Evolutionary conservation across 352 stramenopile species (phyloP), one percentile per base, ranked within the genome.

Genomic region (Globisporangium yorkense): DNA sequence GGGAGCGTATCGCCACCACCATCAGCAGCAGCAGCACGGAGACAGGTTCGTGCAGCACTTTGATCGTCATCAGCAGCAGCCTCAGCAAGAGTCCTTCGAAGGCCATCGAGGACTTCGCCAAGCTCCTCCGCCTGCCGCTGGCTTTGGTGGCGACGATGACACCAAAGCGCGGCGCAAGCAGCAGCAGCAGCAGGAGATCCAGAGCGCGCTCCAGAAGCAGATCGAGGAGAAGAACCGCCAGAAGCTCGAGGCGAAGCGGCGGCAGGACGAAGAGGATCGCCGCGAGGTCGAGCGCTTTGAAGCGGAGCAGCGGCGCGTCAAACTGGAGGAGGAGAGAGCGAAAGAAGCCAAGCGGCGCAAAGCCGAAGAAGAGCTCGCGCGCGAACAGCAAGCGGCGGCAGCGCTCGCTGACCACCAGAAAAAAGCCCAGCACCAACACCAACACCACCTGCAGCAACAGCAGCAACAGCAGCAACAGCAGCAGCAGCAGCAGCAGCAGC

Each of bases 181-280:
- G 18, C 60, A 74, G 57, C 67, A 74, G 49, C 67, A 71, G 31
- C 71, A 77, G 16, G 75, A 80, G 35, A 81, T 88, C 56, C 75
- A 88, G 55, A 63, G 71, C 16, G 63, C 77, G 1, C 43, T 86
- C 15, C 71, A 83, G 16, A 67, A 67, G 13, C 77, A 88, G 55
- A 77, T 88, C 37, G 75, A 88, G 37, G 77, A 88, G 53, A 88
- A 88, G 54, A 66, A 74, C 10, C 75, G 69, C 3, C 77, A 83
- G 47, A 88, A 88, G 40, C 59, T 79, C 16, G 77, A 85, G 18
- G 75, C 67, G 0, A 88, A 86, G 31, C 68, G 71, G 8, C 58
- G 57, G 3, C 69, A 81, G n/a, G 75, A 86, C 13, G 75, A 84
- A 24, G 77, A 88, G 55, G 77, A 86, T 31, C 77, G 71, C 12